Evolutionary conservation across 2,329 filamentous ascomycete species (phyloP), one percentile per base, ranked within the genome.

Genomic region (Thielaviopsis punctulata): DNA sequence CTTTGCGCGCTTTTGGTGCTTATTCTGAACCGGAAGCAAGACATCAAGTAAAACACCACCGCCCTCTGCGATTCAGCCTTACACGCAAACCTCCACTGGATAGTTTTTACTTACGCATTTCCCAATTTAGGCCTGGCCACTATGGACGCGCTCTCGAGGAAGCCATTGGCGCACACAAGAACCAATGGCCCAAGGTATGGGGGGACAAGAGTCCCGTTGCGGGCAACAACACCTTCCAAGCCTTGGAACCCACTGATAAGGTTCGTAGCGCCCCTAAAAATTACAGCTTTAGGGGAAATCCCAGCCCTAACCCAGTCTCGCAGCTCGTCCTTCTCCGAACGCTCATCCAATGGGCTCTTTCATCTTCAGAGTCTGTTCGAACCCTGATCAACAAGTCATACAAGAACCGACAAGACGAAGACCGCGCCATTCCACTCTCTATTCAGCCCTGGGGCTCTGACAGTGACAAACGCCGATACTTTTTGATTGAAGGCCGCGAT

Each of bases 11-110:
- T 98, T 58, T 72, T 98, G 45, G 82, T 85, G 27, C 73, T 98
- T 60, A 78, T 95, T 52, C 73, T 98, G 62, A 98, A 98, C 67
- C 82, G 92, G 66, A 96, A 98, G 73, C 95, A 98, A 65, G 89
- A 95, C 69, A 86, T 96, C 64, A 95, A 98, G 92, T 96, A 78
- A 68, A 87, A 57, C 57, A 23, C 51, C 36, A 43, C 25, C 46
- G 43, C 18, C 19, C 21, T 18, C 43, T n/a, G 36, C 18, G 15
- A 39, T 30, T 36, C 25, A 33, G 39, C 5, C n/a, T 44, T 23
- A 23, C n/a, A 23, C 25, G 41, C 48, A 24, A 49, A 15, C 13
- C 15, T 2, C 25, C 24, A 22, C 15, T n/a, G 4, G 13, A 25
- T 52, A 24, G 18, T 41, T n/a, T 39, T 45, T 46, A 27, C 44